A percentile compares a stretch with the other conserved stretches of the same genome.
Evolutionary conservation across 495 filamentous ascomycete genomes (phyloP).

Genomic region (Hyaloscypha bicolor): DNA sequence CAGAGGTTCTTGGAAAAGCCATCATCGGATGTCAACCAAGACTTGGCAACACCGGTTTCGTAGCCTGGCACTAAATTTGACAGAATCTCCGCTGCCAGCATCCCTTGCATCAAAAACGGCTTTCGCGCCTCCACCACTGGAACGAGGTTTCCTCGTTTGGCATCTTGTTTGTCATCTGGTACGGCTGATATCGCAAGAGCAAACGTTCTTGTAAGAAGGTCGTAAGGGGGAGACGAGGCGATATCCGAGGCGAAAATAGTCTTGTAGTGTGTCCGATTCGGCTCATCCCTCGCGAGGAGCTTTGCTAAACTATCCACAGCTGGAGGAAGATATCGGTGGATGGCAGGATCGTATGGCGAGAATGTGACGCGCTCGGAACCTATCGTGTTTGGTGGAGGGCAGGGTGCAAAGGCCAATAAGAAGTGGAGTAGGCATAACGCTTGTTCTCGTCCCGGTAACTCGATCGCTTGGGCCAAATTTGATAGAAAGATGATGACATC

Average conservation of each 20-base stretch:
- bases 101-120: conserved; percentile 84
- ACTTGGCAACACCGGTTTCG: conserved; percentile 70
- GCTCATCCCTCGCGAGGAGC: conserved; percentile 88
- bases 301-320: conserved; percentile 92
- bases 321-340: conserved; percentile 86
- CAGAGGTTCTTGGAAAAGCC: conserved; percentile 83
- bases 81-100: conserved; percentile 89
- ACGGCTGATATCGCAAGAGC: conserved; percentile 83
- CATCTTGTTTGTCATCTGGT: conserved; percentile 58
- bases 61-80: conserved; percentile 70
- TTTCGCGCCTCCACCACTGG: conserved; percentile 78
- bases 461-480: conserved; percentile 79
- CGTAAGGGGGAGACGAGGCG: conserved; percentile 61
- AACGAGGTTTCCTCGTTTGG: conserved; percentile 46
- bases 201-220: conserved; percentile 87
- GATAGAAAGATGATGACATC: conserved; percentile 87
- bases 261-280: conserved; percentile 82
- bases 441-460: conserved; percentile 86
- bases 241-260: conserved; percentile 77
- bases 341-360: conserved; percentile 71
- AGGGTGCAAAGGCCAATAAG: conserved; percentile 85
- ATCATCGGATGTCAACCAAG: conserved; percentile 84
- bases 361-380: conserved; percentile 69
- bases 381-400: conserved; percentile 56
- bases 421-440: conserved; percentile 86